phyloP scores from a whole-genome alignment of 306 rosid genomes.

The Argentina anserina region DNA sequence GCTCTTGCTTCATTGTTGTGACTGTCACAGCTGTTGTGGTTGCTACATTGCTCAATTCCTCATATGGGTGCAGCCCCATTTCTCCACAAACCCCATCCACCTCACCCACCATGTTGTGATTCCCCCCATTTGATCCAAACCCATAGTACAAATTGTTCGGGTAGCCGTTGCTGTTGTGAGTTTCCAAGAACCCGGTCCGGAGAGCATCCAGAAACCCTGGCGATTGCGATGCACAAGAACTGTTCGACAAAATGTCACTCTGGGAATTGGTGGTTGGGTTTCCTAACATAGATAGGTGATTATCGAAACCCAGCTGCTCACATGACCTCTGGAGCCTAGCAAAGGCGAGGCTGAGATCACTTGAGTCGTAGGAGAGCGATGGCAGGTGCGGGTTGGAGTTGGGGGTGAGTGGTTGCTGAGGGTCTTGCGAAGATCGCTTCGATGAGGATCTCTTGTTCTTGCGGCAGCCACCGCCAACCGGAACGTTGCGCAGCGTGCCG shows the following conservation, averaged over 20 bases:
- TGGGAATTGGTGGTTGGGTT: slow-evolving; percentile 27
- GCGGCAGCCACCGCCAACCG: slow-evolving; percentile 98
- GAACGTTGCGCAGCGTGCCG: slow-evolving; percentile 91
- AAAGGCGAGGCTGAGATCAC: slow-evolving; percentile 73
- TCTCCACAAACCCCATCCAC: slow-evolving; percentile 50
- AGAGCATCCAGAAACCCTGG: slow-evolving; percentile 54
- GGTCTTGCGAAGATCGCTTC: slow-evolving; percentile 48
- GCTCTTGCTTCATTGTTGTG: slow-evolving; percentile 82
- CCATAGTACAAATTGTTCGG: slow-evolving; percentile 51
- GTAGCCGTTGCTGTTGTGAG: slow-evolving; percentile 25
- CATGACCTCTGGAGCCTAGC: slow-evolving; percentile 75
- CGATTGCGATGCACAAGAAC: slow-evolving; percentile 20
- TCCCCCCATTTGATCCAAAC: slow-evolving; percentile 43
- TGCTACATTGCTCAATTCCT: slow-evolving; percentile 48
- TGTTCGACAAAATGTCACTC: slow-evolving; percentile 33
- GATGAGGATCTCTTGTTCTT: slow-evolving; percentile 75
- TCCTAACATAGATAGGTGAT: slow-evolving; percentile 49
- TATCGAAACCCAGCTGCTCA: slow-evolving; percentile 51
- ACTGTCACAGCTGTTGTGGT: slow-evolving; percentile 59
- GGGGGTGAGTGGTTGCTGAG: slow-evolving; percentile 46
- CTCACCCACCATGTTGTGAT: slow-evolving; percentile 35
- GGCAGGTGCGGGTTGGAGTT: slow-evolving; percentile 41
- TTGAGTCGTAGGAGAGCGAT: slow-evolving; percentile 50
- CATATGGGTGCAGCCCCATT: slow-evolving; percentile 39
- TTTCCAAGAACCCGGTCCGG: slow-evolving; percentile 54